phyloP scores from a whole-genome alignment of 164 flowering plant genomes.

The Cinnamomum chago region DNA sequence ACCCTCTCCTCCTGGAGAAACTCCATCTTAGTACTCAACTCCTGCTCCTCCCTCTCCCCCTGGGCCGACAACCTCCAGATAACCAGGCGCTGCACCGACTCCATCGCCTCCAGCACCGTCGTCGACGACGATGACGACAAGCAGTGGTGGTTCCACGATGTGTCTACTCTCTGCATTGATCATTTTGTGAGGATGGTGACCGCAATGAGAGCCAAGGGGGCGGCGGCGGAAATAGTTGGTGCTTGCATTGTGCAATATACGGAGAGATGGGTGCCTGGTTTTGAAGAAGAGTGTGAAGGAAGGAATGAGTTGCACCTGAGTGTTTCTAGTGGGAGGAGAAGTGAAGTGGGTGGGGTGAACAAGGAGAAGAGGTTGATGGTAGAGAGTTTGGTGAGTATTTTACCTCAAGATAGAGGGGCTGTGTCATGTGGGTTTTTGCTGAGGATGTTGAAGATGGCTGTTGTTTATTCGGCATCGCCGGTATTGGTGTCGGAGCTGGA shows the following conservation, averaged over 20 bases:
- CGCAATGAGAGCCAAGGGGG: constrained; percentile 50
- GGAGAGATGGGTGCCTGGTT: constrained; percentile 55
- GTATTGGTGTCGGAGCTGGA: constrained; percentile 78
- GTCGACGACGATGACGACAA: constrained; percentile 23
- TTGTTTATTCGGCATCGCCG: constrained; percentile 49
- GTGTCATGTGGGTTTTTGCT: constrained; percentile 68
- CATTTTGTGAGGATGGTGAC: constrained; percentile 62
- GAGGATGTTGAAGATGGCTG: constrained; percentile 67
- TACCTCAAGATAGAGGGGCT: constrained; percentile 61
- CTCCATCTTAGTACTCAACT: constrained; percentile 56
- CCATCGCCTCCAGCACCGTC: constrained; percentile 37
- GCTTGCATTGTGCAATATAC: constrained; percentile 60
- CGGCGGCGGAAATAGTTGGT: constrained; percentile 51
- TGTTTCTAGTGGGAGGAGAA: constrained; percentile 36
- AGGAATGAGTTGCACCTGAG: constrained; percentile 45
- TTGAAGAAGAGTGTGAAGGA: constrained; percentile 32
- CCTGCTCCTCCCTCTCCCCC: constrained; percentile 71
- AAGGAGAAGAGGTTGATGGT: constrained; percentile 60
- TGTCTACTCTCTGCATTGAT: constrained; percentile 57
- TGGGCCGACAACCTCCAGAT: constrained; percentile 93
- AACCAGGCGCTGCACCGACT: constrained; percentile 75
- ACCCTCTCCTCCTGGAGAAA: constrained; percentile 81
- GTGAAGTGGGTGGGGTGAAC: constrained; percentile 28
- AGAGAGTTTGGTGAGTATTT: constrained; percentile 68
- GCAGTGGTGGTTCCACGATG: constrained; percentile 63